A percentile compares a stretch with the other conserved stretches of the same genome.
phyloP scores from a whole-genome alignment of 768 basidiomycete species.

The Kwoniella mangroviensis region DNA sequence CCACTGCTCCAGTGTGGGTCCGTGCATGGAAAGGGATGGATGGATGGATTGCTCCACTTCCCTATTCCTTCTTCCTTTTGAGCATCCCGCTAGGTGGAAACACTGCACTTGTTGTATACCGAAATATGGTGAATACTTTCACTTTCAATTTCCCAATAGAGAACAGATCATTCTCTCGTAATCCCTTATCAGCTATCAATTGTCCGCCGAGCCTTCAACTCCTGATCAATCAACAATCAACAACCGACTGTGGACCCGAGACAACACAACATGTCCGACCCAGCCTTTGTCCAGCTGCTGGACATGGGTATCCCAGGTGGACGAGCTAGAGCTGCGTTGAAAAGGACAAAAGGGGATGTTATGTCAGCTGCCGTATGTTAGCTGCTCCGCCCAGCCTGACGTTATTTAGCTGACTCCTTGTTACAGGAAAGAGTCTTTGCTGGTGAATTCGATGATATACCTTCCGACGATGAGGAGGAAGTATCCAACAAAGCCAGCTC shows the following conservation, averaged over 20 bases:
- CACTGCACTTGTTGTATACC: too few species aligned
- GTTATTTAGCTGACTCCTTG: background rate
- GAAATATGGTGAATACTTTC: background rate
- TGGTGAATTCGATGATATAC: constrained; percentile 78
- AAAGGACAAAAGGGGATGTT: constrained; percentile 76
- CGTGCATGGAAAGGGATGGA: background rate
- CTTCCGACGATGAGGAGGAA: constrained; percentile 59
- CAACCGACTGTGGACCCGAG: background rate
- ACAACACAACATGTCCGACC: constrained; percentile 24
- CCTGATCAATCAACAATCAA: background rate
- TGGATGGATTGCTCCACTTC: background rate
- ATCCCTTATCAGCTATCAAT: background rate
- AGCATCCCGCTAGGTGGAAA: background rate
- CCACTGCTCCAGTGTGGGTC: background rate
- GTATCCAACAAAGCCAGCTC: constrained; percentile 2
- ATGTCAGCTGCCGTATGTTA: constrained; percentile 79
- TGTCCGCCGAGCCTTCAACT: background rate
- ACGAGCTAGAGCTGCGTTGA: constrained; percentile 82
- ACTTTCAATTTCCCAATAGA: background rate
- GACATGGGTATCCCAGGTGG: constrained; percentile 74
- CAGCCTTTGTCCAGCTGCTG: constrained; percentile 36
- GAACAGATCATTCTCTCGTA: background rate
- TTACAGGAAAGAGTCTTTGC: constrained; percentile 52
- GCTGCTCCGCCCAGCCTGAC: background rate
- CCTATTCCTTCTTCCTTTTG: background rate